These are phyloP conservation scores for Lepidium didymum DNA, from an alignment of 345 rosid species.

Conservation along the genomic window DNA sequence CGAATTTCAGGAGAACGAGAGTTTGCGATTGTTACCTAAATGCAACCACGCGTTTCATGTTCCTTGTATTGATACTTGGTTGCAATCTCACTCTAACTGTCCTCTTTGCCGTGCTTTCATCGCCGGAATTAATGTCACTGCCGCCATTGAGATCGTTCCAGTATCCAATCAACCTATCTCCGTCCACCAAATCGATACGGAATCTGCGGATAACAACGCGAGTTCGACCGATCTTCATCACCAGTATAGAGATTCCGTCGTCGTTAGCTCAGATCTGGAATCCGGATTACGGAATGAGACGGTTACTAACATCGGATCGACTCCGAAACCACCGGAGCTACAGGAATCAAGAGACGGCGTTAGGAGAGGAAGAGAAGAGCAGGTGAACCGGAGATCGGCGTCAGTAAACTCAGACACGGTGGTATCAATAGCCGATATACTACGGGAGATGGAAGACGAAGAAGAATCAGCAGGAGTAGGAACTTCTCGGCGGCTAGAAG, in stretches of 20 bases:
- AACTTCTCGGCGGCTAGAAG: slow-evolving; percentile 18
- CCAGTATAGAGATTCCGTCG: slow-evolving; percentile 24
- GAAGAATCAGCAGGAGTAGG: slow-evolving; percentile 24
- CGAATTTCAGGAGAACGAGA: slow-evolving; percentile 73
- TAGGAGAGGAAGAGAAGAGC: not conserved
- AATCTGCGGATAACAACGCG: not conserved
- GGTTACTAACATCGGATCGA: not conserved
- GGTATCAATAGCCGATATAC: slow-evolving; percentile 41
- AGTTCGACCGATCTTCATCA: not conserved
- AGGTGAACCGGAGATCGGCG: slow-evolving; percentile 41
- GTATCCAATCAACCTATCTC: not conserved
- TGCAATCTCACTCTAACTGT: slow-evolving; percentile 69
- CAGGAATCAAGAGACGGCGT: not conserved
- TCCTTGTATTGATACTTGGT: slow-evolving; percentile 84
- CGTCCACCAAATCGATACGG: not conserved
- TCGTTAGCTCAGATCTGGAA: slow-evolving; percentile 37
- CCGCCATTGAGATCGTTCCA: not conserved
- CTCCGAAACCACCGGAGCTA: slow-evolving; percentile 3
- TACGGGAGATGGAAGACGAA: slow-evolving; percentile 27
- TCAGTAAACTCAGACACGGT: slow-evolving; percentile 36
- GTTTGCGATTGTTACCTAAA: slow-evolving; percentile 53
- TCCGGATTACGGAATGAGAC: slow-evolving; percentile 20
- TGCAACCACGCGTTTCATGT: slow-evolving; percentile 84
- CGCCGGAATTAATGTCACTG: not conserved
- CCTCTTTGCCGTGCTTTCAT: slow-evolving; percentile 65